These are phyloP conservation scores for Fusarium coicis DNA, from an alignment of 2,329 filamentous ascomycete genomes.

Conservation along the genomic window DNA sequence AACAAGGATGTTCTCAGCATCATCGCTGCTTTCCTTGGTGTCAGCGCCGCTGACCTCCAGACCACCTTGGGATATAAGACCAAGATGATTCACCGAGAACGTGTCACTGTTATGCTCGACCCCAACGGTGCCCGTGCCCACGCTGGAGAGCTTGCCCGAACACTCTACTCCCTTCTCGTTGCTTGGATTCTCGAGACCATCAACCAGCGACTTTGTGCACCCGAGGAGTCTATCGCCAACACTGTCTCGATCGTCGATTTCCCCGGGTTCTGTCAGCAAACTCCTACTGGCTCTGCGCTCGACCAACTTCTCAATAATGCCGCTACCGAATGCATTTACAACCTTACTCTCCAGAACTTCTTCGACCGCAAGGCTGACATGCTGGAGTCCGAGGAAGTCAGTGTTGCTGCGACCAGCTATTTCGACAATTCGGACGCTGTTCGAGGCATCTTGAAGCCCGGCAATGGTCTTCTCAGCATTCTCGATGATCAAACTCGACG, in stretches of 20 bases:
- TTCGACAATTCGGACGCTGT: slow-evolving; percentile 98
- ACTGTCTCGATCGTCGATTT: slow-evolving; percentile 97
- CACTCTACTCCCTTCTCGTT: slow-evolving; percentile 91
- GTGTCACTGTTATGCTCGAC: slow-evolving; percentile 98
- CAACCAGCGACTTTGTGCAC: slow-evolving; percentile 88
- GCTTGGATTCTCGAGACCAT: slow-evolving; percentile 93
- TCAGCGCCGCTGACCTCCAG: slow-evolving; percentile 83
- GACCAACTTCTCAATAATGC: slow-evolving; percentile 97
- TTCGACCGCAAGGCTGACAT: slow-evolving; percentile 95
- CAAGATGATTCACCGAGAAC: slow-evolving; percentile 94
- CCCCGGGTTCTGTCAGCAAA: slow-evolving; percentile 89
- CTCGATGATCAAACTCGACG: slow-evolving; percentile 95
- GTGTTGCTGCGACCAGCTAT: slow-evolving; percentile 90
- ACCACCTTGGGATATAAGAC: slow-evolving; percentile 93
- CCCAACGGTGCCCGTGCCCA: slow-evolving; percentile 89
- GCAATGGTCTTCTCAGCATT: slow-evolving; percentile 93
- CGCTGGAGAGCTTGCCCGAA: slow-evolving; percentile 92
- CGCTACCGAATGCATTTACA: slow-evolving; percentile 90
- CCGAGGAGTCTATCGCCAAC: slow-evolving; percentile 89
- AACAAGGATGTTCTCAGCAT: slow-evolving; percentile 91
- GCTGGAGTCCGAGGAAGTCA: slow-evolving; percentile 93
- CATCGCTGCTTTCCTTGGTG: slow-evolving; percentile 93
- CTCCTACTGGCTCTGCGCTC: slow-evolving; percentile 83
- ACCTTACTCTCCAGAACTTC: slow-evolving; percentile 93
- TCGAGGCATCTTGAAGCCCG: slow-evolving; percentile 88